These are phyloP conservation scores for Raphanus raphanistrum DNA, from an alignment of 345 rosid species.

Conservation along the genomic window DNA sequence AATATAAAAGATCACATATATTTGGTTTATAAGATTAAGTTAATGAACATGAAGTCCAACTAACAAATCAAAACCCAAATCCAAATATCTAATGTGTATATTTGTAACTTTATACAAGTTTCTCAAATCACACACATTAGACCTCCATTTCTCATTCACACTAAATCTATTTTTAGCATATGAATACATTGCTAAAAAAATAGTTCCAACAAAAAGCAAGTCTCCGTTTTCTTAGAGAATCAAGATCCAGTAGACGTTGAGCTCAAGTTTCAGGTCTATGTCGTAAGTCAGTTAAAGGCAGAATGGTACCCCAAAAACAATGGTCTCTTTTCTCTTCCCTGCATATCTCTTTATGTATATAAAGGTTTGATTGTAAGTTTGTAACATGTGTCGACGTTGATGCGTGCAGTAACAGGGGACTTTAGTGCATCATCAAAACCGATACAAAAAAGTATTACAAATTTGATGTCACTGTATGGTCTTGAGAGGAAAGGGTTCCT, in stretches of 20 bases:
- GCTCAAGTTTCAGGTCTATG: constrained; percentile 5
- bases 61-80: too few relatives aligned
- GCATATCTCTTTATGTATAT: not conserved
- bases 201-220: too few relatives aligned
- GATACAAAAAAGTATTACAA: not conserved
- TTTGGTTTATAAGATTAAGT: too few relatives aligned
- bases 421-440: not conserved
- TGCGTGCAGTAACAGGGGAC: not conserved
- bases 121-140: too few relatives aligned
- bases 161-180: too few relatives aligned
- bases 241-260: not conserved
- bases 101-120: too few relatives aligned
- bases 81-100: too few relatives aligned
- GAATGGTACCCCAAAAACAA: not conserved
- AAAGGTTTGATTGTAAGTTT: not conserved
- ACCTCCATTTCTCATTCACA: too few relatives aligned
- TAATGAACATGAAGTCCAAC: too few relatives aligned
- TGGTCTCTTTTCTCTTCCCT: constrained; percentile 15
- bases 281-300: constrained; percentile 9
- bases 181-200: too few relatives aligned
- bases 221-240: constrained; percentile 23
- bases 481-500: constrained; percentile 15
- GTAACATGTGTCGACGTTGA: not conserved
- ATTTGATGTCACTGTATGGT: not conserved
- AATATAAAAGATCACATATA: too few relatives aligned